phyloP scores from a whole-genome alignment of 768 basidiomycete genomes.

The Tricholomella constricta region DNA sequence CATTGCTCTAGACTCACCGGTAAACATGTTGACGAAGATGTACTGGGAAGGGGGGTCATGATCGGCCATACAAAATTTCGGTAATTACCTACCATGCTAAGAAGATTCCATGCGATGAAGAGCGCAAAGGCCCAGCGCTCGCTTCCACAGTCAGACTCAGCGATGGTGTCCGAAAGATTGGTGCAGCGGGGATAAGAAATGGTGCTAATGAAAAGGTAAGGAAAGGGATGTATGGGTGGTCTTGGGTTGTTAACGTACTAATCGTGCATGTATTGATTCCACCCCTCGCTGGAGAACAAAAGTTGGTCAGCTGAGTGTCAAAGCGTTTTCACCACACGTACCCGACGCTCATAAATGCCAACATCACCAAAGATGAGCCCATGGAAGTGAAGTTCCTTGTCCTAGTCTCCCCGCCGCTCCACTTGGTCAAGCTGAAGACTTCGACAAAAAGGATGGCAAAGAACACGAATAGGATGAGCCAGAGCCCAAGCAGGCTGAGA shows the following conservation, averaged over 20 bases:
- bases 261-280: conserved; percentile 99
- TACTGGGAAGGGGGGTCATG: conserved; percentile 52
- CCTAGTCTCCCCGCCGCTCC: conserved; percentile 67
- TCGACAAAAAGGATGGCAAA: conserved; percentile 88
- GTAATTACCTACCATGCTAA: conserved; percentile 76
- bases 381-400: conserved; percentile 81
- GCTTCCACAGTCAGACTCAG: conserved; percentile 88
- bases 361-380: conserved; percentile 81
- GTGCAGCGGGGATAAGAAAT: conserved; percentile 83
- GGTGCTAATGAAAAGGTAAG: conserved; percentile 49
- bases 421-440: conserved; percentile 90
- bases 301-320: conserved; percentile 12
- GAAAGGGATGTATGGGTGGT: not conserved
- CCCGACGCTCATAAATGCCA: conserved; percentile 94
- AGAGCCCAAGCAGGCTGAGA: conserved; percentile 79
- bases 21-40: conserved; percentile 95
- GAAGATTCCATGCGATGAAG: conserved; percentile 93
- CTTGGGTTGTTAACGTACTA: conserved; percentile 55
- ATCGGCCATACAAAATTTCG: not conserved
- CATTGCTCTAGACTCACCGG: conserved; percentile 58
- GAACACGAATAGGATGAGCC: conserved; percentile 90
- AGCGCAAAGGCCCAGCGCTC: conserved; percentile 78
- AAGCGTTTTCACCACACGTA: conserved; percentile 37
- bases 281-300: conserved; percentile 68
- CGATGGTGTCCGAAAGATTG: conserved; percentile 40